These are phyloP conservation scores for Moniliophthora roreri DNA, from an alignment of 1,284 basidiomycete genomes.

Conservation along the genomic window DNA sequence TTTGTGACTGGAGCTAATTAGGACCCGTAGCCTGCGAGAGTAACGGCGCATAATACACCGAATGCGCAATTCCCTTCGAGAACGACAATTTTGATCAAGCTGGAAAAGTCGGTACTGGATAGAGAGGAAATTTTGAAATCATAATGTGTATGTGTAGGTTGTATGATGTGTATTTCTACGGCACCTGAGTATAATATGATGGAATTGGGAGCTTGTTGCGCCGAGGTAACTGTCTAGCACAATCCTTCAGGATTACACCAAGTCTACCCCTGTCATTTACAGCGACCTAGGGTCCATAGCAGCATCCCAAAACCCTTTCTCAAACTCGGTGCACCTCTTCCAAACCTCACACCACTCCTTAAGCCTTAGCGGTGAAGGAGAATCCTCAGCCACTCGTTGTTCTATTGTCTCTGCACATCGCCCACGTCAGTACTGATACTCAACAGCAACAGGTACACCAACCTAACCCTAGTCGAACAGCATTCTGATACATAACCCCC, in stretches of 20 bases:
- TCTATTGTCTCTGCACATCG: conserved; percentile 52
- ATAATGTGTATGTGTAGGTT: conserved; percentile 16
- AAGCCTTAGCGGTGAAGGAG: conserved; percentile 63
- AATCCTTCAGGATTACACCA: too few species aligned
- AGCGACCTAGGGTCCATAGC: conserved; percentile 48
- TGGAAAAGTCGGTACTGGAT: conserved; percentile 87
- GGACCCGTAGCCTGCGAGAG: conserved; percentile 80
- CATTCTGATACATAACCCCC: conserved; percentile 67
- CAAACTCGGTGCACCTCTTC: conserved; percentile 77
- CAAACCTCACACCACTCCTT: conserved; percentile 75
- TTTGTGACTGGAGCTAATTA: conserved; percentile 17
- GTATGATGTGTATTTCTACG: background rate
- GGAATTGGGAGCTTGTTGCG: too few species aligned
- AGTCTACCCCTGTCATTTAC: conserved; percentile 18
- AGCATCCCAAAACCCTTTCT: conserved; percentile 91
- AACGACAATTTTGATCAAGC: conserved; percentile 92
- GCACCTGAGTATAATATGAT: too few species aligned
- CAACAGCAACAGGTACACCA: background rate
- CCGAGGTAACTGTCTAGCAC: too few species aligned
- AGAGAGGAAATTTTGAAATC: conserved; percentile 80
- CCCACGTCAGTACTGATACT: background rate
- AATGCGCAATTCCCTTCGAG: conserved; percentile 79
- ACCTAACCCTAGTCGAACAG: conserved; percentile 76
- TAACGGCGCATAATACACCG: conserved; percentile 94
- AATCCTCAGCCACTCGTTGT: conserved; percentile 55